Evolutionary conservation across 176 grass and related monocot species (phyloP).

Genomic region (Triticum urartu): DNA sequence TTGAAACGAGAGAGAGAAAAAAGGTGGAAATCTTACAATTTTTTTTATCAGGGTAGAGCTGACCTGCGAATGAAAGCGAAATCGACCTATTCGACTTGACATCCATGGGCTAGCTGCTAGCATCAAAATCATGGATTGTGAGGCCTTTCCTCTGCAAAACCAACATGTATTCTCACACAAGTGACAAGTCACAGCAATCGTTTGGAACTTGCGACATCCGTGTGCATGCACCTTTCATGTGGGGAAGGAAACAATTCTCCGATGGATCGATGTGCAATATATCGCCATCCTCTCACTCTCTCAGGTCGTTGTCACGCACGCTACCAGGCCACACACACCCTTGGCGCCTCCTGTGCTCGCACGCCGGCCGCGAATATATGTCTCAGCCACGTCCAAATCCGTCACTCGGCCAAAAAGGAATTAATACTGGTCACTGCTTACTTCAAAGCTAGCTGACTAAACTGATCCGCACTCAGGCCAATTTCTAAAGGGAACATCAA

Average conservation of each 20-base stretch:
- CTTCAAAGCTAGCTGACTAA: conserved; percentile 15
- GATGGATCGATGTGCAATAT: not conserved
- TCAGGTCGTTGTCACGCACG: conserved; percentile 23
- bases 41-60: no score
- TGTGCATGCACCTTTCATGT: not conserved
- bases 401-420: conserved; percentile 18
- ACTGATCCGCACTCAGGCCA: not conserved
- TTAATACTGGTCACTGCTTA: not conserved
- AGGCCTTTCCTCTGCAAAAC: not conserved
- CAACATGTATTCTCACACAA: not conserved
- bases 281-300: not conserved
- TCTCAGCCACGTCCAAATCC: conserved; percentile 36
- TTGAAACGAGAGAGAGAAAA: no score
- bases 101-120: not conserved
- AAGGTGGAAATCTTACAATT: no score
- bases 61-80: not conserved
- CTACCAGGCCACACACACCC: not conserved
- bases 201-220: not conserved
- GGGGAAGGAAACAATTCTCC: not conserved
- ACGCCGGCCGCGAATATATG: conserved; percentile 13
- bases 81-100: not conserved
- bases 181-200: not conserved
- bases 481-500: not conserved
- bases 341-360: not conserved
- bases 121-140: not conserved